Base-by-base conservation (phyloP, 495 filamentous ascomycete species). In the Neurospora sublineolata region DNA sequence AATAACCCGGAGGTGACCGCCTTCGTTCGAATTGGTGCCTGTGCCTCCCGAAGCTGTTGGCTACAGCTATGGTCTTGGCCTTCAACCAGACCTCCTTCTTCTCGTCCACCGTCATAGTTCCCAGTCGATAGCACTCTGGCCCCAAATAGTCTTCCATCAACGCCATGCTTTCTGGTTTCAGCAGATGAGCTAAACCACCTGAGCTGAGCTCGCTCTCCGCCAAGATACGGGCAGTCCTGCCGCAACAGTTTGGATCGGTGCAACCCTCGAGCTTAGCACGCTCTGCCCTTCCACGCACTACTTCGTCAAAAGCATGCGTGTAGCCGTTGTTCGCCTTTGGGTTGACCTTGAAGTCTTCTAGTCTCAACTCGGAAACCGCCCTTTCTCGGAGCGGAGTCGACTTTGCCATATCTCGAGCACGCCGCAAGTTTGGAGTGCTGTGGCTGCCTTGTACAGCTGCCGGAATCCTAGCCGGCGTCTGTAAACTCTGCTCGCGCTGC, bases 321-420 rank as follows among this genome's bases (percentile, higher is more conserved):
- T 89, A 81, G 36, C 93, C 93, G 69, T 91, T 83, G 77, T 94
- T 97, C 67, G 81, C 82, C 14, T 84, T 78, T 3, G 93, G 88
- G 74, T 99, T 98, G 75, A 95, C 82, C 78, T 91, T 95, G 84
- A 99, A 97, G 82, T 96, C 89, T 3, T 84, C 81, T 5, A 89
- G 80, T 27, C 81, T 73, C 6, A 93, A 83, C 42, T 82, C 79
- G 2, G 84, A 78, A 7, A 88, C 74, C 12, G 89, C 86, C 38
- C 83, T 83, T 12, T 82, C 79, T 73, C 91, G 85, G 37, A 89
- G 84, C 30, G 74, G 75, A 16, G 30, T 72, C 78, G 83, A 69
- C 82, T 81, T 71, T 82, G 74, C 27, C 18, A 11, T 67, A 4
- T 68, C 52, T 27, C 39, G 39, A n/a, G 10, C 46, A 27, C 23